A percentile compares a stretch with the other conserved stretches of the same genome.
Conservation (phyloP, 768 basidiomycete species). For the Naematelia aurantialba region DNA sequence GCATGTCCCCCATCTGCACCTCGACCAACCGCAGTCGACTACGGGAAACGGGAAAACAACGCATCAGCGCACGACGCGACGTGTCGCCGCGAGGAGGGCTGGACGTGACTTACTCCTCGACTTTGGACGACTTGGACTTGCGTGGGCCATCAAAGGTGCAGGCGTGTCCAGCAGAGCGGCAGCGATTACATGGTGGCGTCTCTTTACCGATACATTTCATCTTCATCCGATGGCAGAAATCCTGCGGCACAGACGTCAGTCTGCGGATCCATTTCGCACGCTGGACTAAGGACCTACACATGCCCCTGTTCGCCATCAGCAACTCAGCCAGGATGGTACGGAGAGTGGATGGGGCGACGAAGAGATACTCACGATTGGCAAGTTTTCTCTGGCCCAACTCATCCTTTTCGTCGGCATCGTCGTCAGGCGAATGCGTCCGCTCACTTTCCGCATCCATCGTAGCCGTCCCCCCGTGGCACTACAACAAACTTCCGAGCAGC, state of each 20-base stretch:
- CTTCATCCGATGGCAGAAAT: constrained; percentile 45
- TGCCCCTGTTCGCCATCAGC: constrained; percentile 3
- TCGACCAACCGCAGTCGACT: constrained; percentile 40
- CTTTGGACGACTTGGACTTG: constrained; percentile 37
- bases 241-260: constrained; percentile 14
- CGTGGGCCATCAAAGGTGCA: constrained; percentile 43
- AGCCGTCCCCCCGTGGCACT: no score
- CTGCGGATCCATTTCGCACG: neutral
- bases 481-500: neutral
- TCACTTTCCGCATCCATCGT: neutral
- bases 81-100: neutral
- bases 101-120: constrained; percentile 38
- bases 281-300: constrained; percentile 5
- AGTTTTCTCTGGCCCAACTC: constrained; percentile 5
- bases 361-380: neutral
- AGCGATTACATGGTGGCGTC: constrained; percentile 42
- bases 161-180: constrained; percentile 29
- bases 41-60: neutral
- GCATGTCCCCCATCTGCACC: constrained; percentile 36
- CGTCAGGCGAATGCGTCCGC: constrained; percentile 1
- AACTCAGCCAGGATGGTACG: neutral
- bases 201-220: constrained; percentile 46
- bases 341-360: neutral
- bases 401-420: constrained; percentile 5
- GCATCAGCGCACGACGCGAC: neutral